Percentiles rank a stretch among this genome's conserved stretches.
Evolutionary conservation across 352 stramenopile genomes (phyloP).

Genomic region (Thalassiosira mediterranea): DNA sequence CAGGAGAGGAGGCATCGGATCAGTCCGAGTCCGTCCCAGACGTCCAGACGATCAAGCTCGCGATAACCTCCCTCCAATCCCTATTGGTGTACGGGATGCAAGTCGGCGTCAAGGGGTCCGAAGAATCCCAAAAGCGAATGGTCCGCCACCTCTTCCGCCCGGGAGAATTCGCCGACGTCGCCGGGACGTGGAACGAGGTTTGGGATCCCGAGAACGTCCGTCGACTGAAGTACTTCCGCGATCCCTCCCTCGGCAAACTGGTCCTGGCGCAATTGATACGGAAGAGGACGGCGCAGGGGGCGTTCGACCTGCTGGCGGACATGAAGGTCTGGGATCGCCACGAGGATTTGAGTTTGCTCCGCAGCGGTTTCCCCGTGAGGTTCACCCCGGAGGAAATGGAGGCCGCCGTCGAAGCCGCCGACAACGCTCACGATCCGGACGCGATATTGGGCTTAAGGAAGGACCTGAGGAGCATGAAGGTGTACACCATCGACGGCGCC

Average conservation of each 20-base stretch:
- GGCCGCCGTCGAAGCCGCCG: constrained; percentile 18
- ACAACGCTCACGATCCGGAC: constrained; percentile 56
- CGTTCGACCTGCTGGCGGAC: constrained; percentile 67
- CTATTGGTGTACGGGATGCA: constrained; percentile 66
- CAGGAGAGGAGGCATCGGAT: constrained; percentile 9
- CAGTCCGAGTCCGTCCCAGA: constrained; percentile 5
- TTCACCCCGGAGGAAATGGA: constrained; percentile 56
- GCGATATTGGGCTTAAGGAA: constrained; percentile 58
- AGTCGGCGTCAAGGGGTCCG: constrained; percentile 60
- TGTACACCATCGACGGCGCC: constrained; percentile 77
- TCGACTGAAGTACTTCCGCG: constrained; percentile 58
- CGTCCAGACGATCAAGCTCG: constrained; percentile 41
- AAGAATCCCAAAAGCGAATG: constrained; percentile 48
- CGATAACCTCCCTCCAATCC: constrained; percentile 67
- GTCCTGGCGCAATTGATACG: constrained; percentile 56
- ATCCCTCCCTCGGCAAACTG: constrained; percentile 44
- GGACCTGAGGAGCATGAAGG: constrained; percentile 68
- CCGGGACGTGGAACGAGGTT: constrained; percentile 15
- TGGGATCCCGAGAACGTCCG: constrained; percentile 42
- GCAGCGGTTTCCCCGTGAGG: constrained; percentile 69
- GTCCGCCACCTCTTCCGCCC: constrained; percentile 56
- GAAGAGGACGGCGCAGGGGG: constrained; percentile 62
- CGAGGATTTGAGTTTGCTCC: constrained; percentile 68
- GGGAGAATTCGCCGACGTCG: constrained; percentile 5
- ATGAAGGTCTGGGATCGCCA: constrained; percentile 61